Percentiles rank a stretch among this genome's conserved stretches.
phyloP scores from a whole-genome alignment of 2,329 filamentous ascomycete species.

The Cladosporium halotolerans region DNA sequence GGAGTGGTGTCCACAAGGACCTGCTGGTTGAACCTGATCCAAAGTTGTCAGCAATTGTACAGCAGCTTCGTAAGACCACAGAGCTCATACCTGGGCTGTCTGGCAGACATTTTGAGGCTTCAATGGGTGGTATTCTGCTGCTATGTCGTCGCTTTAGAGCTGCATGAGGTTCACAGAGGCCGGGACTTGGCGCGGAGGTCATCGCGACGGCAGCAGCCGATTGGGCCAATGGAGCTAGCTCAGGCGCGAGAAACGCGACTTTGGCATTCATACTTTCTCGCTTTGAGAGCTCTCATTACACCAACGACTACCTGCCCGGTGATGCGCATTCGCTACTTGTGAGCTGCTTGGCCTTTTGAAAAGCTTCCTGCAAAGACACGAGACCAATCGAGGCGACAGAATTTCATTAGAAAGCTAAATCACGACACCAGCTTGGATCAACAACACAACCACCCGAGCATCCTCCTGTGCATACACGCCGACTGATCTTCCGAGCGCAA shows the following conservation, averaged over 20 bases:
- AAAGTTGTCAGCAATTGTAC: not conserved
- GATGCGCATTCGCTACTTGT: no score
- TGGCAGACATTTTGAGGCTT: constrained; percentile 50
- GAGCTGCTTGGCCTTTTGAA: no score
- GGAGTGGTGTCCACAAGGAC: constrained; percentile 93
- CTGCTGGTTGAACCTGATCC: constrained; percentile 83
- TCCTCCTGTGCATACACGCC: not conserved
- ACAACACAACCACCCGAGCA: not conserved
- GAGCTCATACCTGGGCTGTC: constrained; percentile 51
- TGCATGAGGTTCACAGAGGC: constrained; percentile 3
- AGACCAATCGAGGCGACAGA: no score
- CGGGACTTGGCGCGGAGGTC: constrained; percentile 6
- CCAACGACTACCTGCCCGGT: no score
- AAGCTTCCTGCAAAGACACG: no score
- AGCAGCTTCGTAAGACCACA: constrained; percentile 16
- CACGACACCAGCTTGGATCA: not conserved
- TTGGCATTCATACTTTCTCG: constrained; percentile 4
- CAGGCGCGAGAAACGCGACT: constrained; percentile 8
- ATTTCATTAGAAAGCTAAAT: no score
- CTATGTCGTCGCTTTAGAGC: constrained; percentile 5
- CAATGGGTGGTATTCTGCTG: constrained; percentile 8
- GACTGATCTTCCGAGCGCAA: not conserved
- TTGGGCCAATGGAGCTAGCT: constrained; percentile 1
- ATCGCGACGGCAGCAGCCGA: constrained; percentile 8
- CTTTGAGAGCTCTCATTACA: not conserved